Evolutionary conservation across 331 rosid genomes (phyloP).

Genomic region (Stylosanthes scabra): DNA sequence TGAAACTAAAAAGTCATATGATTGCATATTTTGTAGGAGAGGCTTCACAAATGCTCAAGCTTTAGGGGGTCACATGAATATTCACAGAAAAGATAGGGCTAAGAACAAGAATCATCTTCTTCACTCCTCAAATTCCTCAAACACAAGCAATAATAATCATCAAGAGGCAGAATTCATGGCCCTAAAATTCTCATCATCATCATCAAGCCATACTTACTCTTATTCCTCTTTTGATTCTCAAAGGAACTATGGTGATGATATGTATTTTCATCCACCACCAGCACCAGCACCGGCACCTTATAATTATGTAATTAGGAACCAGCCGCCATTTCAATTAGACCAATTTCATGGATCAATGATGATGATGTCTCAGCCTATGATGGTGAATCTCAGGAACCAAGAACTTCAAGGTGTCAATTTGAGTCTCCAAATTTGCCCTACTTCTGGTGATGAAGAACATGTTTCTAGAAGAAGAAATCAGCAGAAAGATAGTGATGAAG

Average conservation of each 20-base stretch:
- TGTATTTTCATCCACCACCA: conserved; percentile 44
- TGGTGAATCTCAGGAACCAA: conserved; percentile 37
- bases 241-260: conserved; percentile 31
- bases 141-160: neutral
- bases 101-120: conserved; percentile 49
- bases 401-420: conserved; percentile 61
- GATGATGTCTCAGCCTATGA: conserved; percentile 32
- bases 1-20: conserved; percentile 57
- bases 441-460: conserved; percentile 39
- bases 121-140: neutral
- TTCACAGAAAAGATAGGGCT: conserved; percentile 77
- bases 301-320: conserved; percentile 24
- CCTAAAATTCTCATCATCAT: conserved; percentile 34
- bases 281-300: neutral
- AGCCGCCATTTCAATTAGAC: conserved; percentile 11
- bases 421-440: conserved; percentile 61
- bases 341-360: conserved; percentile 34
- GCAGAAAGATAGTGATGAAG: conserved; percentile 52
- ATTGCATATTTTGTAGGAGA: conserved; percentile 80
- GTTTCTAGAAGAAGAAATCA: conserved; percentile 36
- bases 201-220: conserved; percentile 21
- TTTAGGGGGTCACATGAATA: conserved; percentile 65
- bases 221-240: conserved; percentile 36
- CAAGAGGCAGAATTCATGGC: conserved; percentile 34
- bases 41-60: conserved; percentile 94